phyloP scores from a whole-genome alignment of 371 early-diverging fungal genomes.

The Circinella umbellata region DNA sequence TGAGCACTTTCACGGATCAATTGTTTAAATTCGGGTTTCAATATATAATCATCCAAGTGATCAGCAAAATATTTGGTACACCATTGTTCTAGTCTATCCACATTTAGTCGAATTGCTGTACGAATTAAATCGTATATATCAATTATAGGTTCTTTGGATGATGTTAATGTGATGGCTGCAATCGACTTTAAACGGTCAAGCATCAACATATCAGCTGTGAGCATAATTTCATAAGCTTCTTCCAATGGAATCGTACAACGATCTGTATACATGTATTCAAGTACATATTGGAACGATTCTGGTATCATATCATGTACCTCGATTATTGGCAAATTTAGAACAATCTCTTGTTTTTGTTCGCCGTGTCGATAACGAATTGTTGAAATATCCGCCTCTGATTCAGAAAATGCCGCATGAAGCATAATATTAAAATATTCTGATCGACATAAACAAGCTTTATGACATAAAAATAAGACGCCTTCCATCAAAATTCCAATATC shows the following conservation, averaged over 20 bases:
- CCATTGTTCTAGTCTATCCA: slow-evolving; percentile 43
- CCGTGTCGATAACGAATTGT: slow-evolving; percentile 13
- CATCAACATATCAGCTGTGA: slow-evolving; percentile 36
- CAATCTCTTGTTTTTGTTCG: not conserved
- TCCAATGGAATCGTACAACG: slow-evolving; percentile 34
- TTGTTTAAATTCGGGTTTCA: slow-evolving; percentile 24
- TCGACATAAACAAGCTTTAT: slow-evolving; percentile 38
- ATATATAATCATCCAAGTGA: slow-evolving; percentile 33
- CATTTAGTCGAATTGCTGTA: slow-evolving; percentile 32
- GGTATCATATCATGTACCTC: slow-evolving; percentile 29
- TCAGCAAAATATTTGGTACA: slow-evolving; percentile 42
- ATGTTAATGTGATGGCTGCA: slow-evolving; percentile 38
- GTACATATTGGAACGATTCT: slow-evolving; percentile 31
- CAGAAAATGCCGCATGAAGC: slow-evolving; percentile 36
- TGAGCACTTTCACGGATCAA: slow-evolving; percentile 36
- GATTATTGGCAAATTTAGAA: slow-evolving; percentile 25
- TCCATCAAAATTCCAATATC: slow-evolving; percentile 39
- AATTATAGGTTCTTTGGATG: slow-evolving; percentile 25
- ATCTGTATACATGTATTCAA: slow-evolving; percentile 49
- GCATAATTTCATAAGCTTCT: slow-evolving; percentile 38
- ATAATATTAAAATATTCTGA: slow-evolving; percentile 43
- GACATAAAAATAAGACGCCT: slow-evolving; percentile 34
- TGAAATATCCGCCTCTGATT: slow-evolving; percentile 16
- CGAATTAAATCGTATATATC: slow-evolving; percentile 37
- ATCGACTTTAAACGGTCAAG: slow-evolving; percentile 39